Percentiles rank a stretch among this genome's conserved stretches.
phyloP scores from a whole-genome alignment of 192 early-diverging fungal species.

The Gamsiella multidivaricata region DNA sequence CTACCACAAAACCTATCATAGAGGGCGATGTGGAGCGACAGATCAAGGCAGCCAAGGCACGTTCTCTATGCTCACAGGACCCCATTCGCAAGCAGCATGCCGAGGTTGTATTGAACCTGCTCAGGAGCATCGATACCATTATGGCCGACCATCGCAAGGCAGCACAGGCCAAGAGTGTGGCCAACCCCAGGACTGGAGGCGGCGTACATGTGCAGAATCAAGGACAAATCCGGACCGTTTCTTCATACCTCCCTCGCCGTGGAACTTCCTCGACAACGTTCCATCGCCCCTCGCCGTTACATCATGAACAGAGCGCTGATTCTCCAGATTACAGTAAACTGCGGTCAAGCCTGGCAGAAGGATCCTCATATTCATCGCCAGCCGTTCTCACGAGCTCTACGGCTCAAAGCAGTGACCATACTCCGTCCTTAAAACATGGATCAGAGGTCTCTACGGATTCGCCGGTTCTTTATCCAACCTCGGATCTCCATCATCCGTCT shows the following conservation, averaged over 20 bases:
- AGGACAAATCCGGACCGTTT: slow-evolving; percentile 36
- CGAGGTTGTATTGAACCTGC: slow-evolving; percentile 29
- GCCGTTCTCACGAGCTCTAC: neutral
- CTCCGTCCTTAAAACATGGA: neutral
- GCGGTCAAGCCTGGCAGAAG: slow-evolving; percentile 14
- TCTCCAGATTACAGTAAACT: slow-evolving; percentile 23
- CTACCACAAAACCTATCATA: slow-evolving; percentile 9
- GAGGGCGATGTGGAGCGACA: slow-evolving; percentile 35
- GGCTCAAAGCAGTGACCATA: neutral
- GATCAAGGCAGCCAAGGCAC: slow-evolving; percentile 27
- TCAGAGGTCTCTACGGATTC: slow-evolving; percentile 1
- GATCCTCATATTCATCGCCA: neutral
- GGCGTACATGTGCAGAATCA: slow-evolving; percentile 32
- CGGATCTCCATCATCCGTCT: slow-evolving; percentile 28
- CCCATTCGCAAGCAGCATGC: slow-evolving; percentile 46
- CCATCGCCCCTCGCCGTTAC: slow-evolving; percentile 26
- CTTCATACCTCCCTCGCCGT: slow-evolving; percentile 35
- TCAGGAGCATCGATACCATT: slow-evolving; percentile 46
- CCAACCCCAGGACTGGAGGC: neutral
- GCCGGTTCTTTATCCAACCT: slow-evolving; percentile 39
- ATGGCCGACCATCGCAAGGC: slow-evolving; percentile 32
- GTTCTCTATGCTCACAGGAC: slow-evolving; percentile 29
- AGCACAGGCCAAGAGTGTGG: slow-evolving; percentile 3
- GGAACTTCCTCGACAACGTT: neutral
- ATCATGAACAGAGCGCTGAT: slow-evolving; percentile 3